phyloP scores from a whole-genome alignment of 2,329 filamentous ascomycete species.

The Penicillium sp. region DNA sequence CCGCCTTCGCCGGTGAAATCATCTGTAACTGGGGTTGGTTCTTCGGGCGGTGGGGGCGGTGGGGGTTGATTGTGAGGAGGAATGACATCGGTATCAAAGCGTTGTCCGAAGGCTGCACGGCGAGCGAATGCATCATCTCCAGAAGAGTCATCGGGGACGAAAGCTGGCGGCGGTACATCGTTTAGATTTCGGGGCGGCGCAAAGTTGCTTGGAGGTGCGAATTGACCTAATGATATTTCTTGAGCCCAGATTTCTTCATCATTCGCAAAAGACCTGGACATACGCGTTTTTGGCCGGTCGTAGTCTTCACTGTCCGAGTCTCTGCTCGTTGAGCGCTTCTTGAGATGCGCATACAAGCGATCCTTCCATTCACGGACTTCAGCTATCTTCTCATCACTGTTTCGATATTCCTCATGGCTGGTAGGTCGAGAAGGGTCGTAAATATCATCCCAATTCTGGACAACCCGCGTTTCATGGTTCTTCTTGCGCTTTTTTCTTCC shows the following conservation, averaged over 20 bases:
- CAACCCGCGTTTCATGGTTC: conserved; percentile 61
- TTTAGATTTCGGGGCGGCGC: conserved; percentile 52
- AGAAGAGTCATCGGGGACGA: conserved; percentile 57
- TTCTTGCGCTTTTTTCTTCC: conserved; percentile 77
- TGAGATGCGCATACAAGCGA: conserved; percentile 70
- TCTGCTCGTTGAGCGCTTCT: conserved; percentile 46
- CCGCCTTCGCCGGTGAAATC: conserved; percentile 27
- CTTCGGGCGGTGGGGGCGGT: conserved; percentile 34
- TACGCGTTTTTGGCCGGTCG: conserved; percentile 49
- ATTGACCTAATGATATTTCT: conserved; percentile 40
- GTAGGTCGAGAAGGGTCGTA: conserved; percentile 84
- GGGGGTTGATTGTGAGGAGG: conserved; percentile 19
- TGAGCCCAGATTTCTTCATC: not conserved
- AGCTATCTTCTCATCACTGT: conserved; percentile 77
- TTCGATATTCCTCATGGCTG: conserved; percentile 78
- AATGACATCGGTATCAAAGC: conserved; percentile 3
- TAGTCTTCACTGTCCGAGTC: conserved; percentile 53
- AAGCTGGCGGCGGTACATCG: conserved; percentile 39
- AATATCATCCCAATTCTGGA: conserved; percentile 83
- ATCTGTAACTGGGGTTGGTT: conserved; percentile 31
- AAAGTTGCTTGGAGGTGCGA: conserved; percentile 53
- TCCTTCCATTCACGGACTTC: conserved; percentile 86
- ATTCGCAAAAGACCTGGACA: conserved; percentile 21
- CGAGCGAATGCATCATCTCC: conserved; percentile 69
- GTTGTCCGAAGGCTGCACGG: conserved; percentile 58